Base-by-base conservation (phyloP, 1,284 basidiomycete genomes). In the Gymnopus androsaceus region DNA sequence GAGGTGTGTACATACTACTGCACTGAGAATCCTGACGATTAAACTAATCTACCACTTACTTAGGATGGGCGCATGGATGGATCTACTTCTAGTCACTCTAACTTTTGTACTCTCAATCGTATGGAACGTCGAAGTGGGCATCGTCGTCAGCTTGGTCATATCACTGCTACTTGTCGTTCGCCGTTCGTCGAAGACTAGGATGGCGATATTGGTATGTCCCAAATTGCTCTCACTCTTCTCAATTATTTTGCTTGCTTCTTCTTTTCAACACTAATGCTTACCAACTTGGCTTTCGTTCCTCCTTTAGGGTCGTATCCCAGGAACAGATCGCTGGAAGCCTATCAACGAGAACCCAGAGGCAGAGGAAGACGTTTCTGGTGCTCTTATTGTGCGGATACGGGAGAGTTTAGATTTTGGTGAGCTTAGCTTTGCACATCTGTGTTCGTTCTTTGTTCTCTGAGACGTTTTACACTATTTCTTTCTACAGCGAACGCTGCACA, bases 161-260 rank as follows among this genome's bases (percentile, higher is more conserved):
- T 94, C 93, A 1, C 79, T 98, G 41, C 75, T 97, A 1, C 79
- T 97, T 27, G 92, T 96, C 51, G 90, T 98, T 9, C 87, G 89
- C 62, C 86, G 92, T 46, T 93, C 92, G 1, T 93, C 94, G 4
- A 87, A 83, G 67, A 72, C 78, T 12, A 68, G 79, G 17, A 79
- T 82, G 79, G 72, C 76, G 0, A 80, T 82, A 50, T 59, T 82
- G 63, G 78, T 79, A 55, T 51, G 75, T 66, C 21, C 3, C 12
- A 15, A 19, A 30, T 28, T 31, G 30, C 47, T 25, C n/a, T n/a
- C n/a, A n/a, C n/a, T 30, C 28, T 19, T 21, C 17, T 5, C 17
- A 23, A 9, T 50, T 15, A 42, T 33, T 34, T 21, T 30, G 11
- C 25, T 28, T 37, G 2, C 12, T 31, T 33, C 47, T 25, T 30